Evolutionary conservation across 139 green algal species (phyloP), one percentile per base, ranked within the genome.

Genomic region (Chlamydomonas schloesseri): DNA sequence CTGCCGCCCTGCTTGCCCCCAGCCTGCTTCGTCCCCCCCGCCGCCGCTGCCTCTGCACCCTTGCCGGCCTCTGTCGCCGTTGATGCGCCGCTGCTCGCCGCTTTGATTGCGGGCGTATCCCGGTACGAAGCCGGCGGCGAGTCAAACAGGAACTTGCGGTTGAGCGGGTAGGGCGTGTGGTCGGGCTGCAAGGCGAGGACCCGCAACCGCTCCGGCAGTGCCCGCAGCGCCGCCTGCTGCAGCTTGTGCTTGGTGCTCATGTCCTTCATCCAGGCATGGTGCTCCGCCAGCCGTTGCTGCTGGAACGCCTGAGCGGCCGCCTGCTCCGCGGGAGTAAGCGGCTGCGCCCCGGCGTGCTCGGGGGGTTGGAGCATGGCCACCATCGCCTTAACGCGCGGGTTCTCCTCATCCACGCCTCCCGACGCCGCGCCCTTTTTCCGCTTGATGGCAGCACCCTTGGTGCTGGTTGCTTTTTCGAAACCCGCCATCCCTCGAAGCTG

Each of bases 211-310:
- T 62, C n/a, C 31, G 85, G 76, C 36, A 89, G 68, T 0, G 85
- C 85, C 17, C 50, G 72, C 13, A 89, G n/a, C 4, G 85, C 85
- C 0, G 68, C 76, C 53, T 46, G 28, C 69, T 86, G 85, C 53
- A 89, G 85, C 34, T 74, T 58, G 55, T 74, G 65, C 85, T 89
- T 89, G 24, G 76, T 50, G 13, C 0, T 26, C 85, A 89, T 82
- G 68, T 86, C 75, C 36, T 72, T 31, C 11, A 31, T 23, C 77
- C 76, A 86, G 9, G 69, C 77, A 20, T 50, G 33, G 28, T 34
- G 26, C 57, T 81, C 75, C 0, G 37, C 36, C 21, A n/a, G 26
- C 13, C 18, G 47, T 34, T 20, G 6, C 3, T 33, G 24, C 18
- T 60, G 11, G 46, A 74, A 23, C 24, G 69, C 76, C 0, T 55